Evolutionary conservation across 441 rosid species (phyloP).

Genomic region (Syzygium syzygioides): DNA sequence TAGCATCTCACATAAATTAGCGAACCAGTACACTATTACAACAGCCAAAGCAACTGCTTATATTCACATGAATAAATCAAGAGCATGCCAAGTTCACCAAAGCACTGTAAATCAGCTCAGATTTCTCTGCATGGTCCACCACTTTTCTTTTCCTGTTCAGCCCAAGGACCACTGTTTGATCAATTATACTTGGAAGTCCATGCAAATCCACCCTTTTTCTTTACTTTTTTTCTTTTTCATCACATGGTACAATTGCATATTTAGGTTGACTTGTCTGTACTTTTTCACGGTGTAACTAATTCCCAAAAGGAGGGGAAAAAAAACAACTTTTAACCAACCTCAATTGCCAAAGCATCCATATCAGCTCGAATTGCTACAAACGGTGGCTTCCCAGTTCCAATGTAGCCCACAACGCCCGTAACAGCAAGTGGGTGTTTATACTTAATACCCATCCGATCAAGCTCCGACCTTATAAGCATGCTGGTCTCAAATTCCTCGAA

Average conservation of each 20-base stretch:
- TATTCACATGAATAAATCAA: neutral
- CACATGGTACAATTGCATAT: neutral
- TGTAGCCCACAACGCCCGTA: slow-evolving; percentile 10
- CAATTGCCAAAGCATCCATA: slow-evolving; percentile 12
- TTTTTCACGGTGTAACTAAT: neutral
- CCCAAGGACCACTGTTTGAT: neutral
- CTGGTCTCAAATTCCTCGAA: slow-evolving; percentile 19
- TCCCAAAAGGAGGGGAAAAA: neutral
- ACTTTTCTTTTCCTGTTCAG: neutral
- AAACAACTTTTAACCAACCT: neutral
- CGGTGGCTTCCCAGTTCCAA: slow-evolving; percentile 9
- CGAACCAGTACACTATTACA: neutral
- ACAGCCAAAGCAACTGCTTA: neutral
- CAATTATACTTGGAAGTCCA: neutral
- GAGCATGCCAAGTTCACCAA: neutral
- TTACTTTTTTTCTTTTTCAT: too few species aligned
- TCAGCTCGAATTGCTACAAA: slow-evolving; percentile 14
- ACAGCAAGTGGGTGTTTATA: slow-evolving; percentile 9
- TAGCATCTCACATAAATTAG: neutral
- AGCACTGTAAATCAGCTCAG: neutral
- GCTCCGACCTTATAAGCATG: slow-evolving; percentile 9
- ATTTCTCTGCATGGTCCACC: neutral
- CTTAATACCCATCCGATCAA: slow-evolving; percentile 6
- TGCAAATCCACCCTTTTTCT: neutral
- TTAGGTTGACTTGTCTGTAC: neutral